Evolutionary conservation across 148 eudicot genomes (phyloP).

Genomic region (Mesembryanthemum crystallinum): DNA sequence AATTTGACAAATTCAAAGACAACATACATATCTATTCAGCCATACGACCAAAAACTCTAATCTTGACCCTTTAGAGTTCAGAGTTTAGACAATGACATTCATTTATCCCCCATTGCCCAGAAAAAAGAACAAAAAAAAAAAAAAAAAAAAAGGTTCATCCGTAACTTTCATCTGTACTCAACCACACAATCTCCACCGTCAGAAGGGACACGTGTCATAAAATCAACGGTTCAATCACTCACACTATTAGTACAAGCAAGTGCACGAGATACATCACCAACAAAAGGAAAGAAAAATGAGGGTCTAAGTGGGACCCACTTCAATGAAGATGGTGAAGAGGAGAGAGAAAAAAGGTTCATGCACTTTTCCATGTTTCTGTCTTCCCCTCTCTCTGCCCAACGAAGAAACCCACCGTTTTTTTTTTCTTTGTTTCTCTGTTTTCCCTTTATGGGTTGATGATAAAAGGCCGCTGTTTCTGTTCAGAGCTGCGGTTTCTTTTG

Average conservation of each 20-base stretch:
- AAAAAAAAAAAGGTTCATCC: no score
- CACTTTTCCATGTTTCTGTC: constrained; percentile 20
- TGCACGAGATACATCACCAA: background rate
- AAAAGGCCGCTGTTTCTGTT: background rate
- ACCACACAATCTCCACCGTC: background rate
- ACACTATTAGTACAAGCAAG: background rate
- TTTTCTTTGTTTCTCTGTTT: background rate
- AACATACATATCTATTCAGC: no score
- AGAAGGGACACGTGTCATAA: background rate
- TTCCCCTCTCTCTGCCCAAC: constrained; percentile 8
- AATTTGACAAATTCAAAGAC: no score
- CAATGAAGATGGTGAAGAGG: background rate
- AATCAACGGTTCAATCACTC: no score
- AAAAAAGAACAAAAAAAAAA: no score
- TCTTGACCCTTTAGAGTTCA: no score
- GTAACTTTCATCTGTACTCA: background rate
- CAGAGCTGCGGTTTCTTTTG: background rate
- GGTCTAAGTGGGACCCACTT: constrained; percentile 9
- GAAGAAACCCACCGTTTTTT: constrained; percentile 9
- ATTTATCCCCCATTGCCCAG: no score
- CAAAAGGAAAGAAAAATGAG: background rate
- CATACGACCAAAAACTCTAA: no score
- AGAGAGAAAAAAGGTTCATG: constrained; percentile 34
- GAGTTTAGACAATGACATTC: no score
- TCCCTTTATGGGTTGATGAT: background rate